These are phyloP conservation scores for Lentinus brumalis DNA, from an alignment of 768 basidiomycete genomes.

Conservation along the genomic window DNA sequence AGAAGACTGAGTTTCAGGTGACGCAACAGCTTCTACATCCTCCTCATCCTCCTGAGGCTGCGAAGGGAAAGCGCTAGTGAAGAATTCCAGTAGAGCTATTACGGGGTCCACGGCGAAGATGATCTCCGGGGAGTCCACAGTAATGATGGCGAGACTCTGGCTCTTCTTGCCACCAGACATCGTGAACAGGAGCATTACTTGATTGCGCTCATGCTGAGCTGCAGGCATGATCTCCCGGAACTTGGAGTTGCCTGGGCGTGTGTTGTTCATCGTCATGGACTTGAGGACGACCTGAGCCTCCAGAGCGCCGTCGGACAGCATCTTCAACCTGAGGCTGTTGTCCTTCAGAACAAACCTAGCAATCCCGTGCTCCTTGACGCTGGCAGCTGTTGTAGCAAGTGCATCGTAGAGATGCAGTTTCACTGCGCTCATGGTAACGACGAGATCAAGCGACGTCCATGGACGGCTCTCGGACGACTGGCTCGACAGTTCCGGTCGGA, in stretches of 20 bases:
- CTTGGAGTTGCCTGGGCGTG: constrained; percentile 73
- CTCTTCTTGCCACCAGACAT: constrained; percentile 59
- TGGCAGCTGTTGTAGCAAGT: constrained; percentile 54
- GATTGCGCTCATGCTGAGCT: constrained; percentile 82
- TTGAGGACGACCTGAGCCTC: constrained; percentile 88
- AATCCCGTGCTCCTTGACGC: constrained; percentile 78
- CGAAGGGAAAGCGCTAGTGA: constrained; percentile 55
- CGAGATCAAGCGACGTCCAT: constrained; percentile 73
- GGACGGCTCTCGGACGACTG: constrained; percentile 31
- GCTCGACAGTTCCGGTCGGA: constrained; percentile 63
- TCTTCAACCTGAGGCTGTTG: constrained; percentile 77
- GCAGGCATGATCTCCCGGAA: constrained; percentile 97
- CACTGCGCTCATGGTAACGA: constrained; percentile 68
- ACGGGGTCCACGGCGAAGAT: constrained; percentile 93
- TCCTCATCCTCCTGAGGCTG: constrained; percentile 20
- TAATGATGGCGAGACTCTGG: constrained; percentile 76
- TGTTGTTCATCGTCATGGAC: constrained; percentile 92
- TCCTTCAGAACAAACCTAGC: constrained; percentile 82
- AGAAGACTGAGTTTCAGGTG: not conserved
- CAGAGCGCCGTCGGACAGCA: constrained; percentile 77
- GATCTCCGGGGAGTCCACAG: constrained; percentile 89
- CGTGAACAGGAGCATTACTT: constrained; percentile 92
- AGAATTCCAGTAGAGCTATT: constrained; percentile 86
- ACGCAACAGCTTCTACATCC: constrained; percentile 11
- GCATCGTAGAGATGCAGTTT: constrained; percentile 86